Base-by-base conservation (phyloP, 2,329 filamentous ascomycete genomes). In the Colletotrichum tabaci region DNA sequence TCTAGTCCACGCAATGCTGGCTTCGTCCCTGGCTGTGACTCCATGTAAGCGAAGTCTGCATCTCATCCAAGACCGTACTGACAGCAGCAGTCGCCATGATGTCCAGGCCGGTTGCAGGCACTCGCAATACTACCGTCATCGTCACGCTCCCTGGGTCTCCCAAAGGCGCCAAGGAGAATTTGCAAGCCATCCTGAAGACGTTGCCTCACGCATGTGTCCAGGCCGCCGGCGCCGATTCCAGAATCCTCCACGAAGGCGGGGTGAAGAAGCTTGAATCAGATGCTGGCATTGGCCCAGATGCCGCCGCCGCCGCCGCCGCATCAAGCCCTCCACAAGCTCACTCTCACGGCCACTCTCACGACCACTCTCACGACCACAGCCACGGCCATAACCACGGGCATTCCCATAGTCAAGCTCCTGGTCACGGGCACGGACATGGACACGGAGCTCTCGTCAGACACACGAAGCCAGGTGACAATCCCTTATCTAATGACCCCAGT, bases 191-290 rank as follows among this genome's bases (percentile, higher is more conserved):
- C 8, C 85, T 99, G 73, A 97, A 95, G 79, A 90, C 96, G n/a
- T 84, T 99, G 7, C 95, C 96, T 0, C 96, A 99, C 82, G 96
- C 96, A n/a, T 99, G 96, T 76, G 84, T 93, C 9, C 96, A 98
- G 84, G 93, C 94, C 38, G 90, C 93, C 0, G 96, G 96, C 1
- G 91, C 90, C 16, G 90, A 97, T 78, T 98, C 96, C 0, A 89
- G 96, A 75, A 81, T 85, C 0, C 83, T 98, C 6, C 96, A 99
- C 80, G 86, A 87, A 0, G 95, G 95, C 2, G 96, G 96, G 0
- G 86, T 96, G 0, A 91, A 93, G 83, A 94, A 93, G 78, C 87
- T 98, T 0, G 96, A 98, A 80, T 86, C 90, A 15, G 95, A 98
- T 5, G 94, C 94, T 16, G 94, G 94, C 0, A 82, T 96, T 30